Evolutionary conservation across 257 asterid genomes (phyloP), one percentile per base, ranked within the genome.

Genomic region (Orobanche coerulescens): DNA sequence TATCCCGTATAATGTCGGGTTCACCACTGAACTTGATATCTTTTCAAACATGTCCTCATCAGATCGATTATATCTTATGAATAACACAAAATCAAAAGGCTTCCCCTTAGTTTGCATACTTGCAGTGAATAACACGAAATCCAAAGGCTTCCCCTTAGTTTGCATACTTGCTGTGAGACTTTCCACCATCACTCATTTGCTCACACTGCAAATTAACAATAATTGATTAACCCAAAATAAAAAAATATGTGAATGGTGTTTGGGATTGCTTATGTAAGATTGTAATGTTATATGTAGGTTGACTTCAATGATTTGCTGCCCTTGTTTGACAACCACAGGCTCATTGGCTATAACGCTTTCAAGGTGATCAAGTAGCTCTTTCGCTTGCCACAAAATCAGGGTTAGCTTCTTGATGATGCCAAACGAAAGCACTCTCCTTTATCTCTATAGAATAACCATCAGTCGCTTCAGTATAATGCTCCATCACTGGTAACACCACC

Each of bases 1-100:
- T 0, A 47, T 67, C 1, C 73, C 86, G 0, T 83, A 76, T 60
- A 83, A 23, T 0, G 75, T 36, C 2, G 36, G 73, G 50, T 69
- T 70, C 5, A 73, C 73, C 1, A 72, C 73, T 0, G 82, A 76
- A 34, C 66, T 74, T 3, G 81, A 73, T 14, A 90, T 76, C 28
- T 87, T 85, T 80, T 83, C 97, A 5, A 90, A 90, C 97, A 90
- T 90, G 69, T 90, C 96, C 65, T 90, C 97, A 0, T 90, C 97
- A 0, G 96, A 90, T 58, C 95, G 67, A 60, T 90, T 96, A 55
- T 90, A 96, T 1, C 97, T 96, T 15, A 90, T 68, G 81, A 96
- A 90, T 76, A 90, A 39, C 6, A 90, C 84, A 42, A 85, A n/a
- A n/a, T n/a, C n/a, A n/a, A n/a, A n/a, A n/a, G n/a, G n/a, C n/a